A percentile compares a stretch with the other conserved stretches of the same genome.
These are phyloP conservation scores for Kwoniella mangroviensis DNA, from an alignment of 768 basidiomycete species.

Conservation along the genomic window DNA sequence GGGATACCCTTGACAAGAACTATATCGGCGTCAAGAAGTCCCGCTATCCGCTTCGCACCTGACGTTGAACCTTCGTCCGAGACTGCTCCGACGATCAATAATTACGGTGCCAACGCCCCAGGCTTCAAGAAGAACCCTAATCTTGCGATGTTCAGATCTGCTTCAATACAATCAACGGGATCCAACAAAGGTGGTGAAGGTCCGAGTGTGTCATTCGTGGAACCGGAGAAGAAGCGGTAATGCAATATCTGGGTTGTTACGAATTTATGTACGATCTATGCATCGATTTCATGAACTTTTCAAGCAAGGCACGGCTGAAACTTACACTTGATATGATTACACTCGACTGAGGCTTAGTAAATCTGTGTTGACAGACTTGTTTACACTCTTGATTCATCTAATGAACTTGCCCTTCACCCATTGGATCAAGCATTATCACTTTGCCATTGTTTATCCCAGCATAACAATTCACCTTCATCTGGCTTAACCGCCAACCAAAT, in stretches of 20 bases:
- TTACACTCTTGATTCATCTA: conserved; percentile 77
- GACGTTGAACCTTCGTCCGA: conserved; percentile 42
- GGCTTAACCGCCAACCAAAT: conserved; percentile 92
- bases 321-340: too few relatives aligned
- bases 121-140: conserved; percentile 47
- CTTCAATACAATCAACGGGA: conserved; percentile 22
- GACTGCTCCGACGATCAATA: conserved; percentile 46
- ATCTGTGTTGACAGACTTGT: too few relatives aligned
- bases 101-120: conserved; percentile 41
- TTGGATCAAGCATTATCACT: conserved; percentile 92
- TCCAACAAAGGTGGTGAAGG: conserved; percentile 11
- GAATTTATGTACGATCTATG: not conserved
- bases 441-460: conserved; percentile 75
- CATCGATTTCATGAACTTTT: not conserved
- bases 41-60: conserved; percentile 50
- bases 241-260: not conserved
- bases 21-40: conserved; percentile 24
- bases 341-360: too few relatives aligned
- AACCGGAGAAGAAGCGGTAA: conserved; percentile 21
- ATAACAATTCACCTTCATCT: conserved; percentile 84
- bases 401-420: conserved; percentile 85
- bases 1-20: conserved; percentile 30
- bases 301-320: too few relatives aligned
- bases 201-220: conserved; percentile 36
- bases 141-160: conserved; percentile 42